Evolutionary conservation across 345 rosid species (phyloP).

Genomic region (Citrus reticulata): DNA sequence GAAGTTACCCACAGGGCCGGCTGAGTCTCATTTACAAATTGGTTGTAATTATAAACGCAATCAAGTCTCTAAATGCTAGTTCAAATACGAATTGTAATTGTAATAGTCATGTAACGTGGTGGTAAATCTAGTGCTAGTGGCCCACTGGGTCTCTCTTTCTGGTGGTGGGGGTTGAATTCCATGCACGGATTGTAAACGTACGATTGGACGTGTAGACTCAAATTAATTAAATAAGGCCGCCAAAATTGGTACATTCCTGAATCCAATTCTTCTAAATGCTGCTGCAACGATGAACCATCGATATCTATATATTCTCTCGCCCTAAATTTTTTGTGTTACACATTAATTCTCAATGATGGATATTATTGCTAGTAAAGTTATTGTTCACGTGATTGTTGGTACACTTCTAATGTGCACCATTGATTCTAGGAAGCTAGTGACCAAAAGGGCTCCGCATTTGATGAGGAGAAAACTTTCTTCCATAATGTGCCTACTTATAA

Average conservation of each 20-base stretch:
- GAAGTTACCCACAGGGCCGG: no score
- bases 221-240: no score
- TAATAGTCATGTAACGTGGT: no score
- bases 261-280: neutral
- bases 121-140: no score
- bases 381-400: slow-evolving; percentile 20
- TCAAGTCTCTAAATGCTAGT: no score
- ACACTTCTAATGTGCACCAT: slow-evolving; percentile 26
- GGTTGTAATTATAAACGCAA: no score
- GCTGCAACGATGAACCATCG: neutral
- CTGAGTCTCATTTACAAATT: no score
- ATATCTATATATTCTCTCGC: neutral
- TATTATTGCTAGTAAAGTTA: neutral
- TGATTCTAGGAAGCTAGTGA: slow-evolving; percentile 42
- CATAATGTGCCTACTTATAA: neutral
- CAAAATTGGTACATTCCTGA: neutral
- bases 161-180: no score
- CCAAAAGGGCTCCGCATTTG: slow-evolving; percentile 4
- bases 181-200: no score
- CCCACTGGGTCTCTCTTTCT: no score
- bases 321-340: neutral
- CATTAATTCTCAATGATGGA: neutral
- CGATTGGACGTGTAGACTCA: no score
- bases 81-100: no score
- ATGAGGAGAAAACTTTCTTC: slow-evolving; percentile 23